These are phyloP conservation scores for Balamuthia mandrillaris DNA, from an alignment of 208 protist species.

Conservation along the genomic window DNA sequence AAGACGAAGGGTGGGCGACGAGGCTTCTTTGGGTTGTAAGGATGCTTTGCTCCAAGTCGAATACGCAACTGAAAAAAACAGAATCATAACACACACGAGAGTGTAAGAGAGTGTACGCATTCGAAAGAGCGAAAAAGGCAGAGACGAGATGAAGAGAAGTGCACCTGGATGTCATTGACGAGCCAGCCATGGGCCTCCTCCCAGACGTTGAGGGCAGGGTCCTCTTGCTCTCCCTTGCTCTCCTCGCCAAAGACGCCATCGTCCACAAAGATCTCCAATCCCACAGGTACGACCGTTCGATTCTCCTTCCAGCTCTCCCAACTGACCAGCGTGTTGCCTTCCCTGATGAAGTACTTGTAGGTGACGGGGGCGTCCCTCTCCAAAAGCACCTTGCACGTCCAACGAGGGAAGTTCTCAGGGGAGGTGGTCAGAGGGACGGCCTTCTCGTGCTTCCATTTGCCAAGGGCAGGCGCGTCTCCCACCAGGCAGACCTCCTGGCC, in stretches of 20 bases:
- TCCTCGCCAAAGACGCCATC: conserved; percentile 1
- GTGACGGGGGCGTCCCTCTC: not conserved
- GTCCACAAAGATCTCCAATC: not conserved
- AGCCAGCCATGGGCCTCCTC: conserved; percentile 25
- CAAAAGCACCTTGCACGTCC: not conserved
- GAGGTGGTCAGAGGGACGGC: not conserved
- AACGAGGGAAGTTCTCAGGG: not conserved
- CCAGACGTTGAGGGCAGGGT: not conserved
- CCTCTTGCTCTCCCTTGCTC: not conserved
- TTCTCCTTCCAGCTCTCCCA: conserved; percentile 24
- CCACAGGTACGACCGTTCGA: not conserved
- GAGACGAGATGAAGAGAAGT: too few relatives aligned
- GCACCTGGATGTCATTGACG: conserved; percentile 23
- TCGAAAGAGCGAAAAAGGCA: too few relatives aligned
- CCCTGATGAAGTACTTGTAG: conserved; percentile 33
- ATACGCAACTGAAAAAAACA: not conserved
- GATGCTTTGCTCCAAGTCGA: not conserved
- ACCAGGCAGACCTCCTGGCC: conserved; percentile 21
- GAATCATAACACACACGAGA: not conserved
- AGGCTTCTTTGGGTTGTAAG: not conserved
- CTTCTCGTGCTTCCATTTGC: not conserved
- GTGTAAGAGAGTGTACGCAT: not conserved
- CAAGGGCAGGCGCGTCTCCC: not conserved
- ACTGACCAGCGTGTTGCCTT: not conserved
- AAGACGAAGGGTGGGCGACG: not conserved